Evolutionary conservation across 2,329 filamentous ascomycete species (phyloP).

Genomic region (Diaporthe nobilis): DNA sequence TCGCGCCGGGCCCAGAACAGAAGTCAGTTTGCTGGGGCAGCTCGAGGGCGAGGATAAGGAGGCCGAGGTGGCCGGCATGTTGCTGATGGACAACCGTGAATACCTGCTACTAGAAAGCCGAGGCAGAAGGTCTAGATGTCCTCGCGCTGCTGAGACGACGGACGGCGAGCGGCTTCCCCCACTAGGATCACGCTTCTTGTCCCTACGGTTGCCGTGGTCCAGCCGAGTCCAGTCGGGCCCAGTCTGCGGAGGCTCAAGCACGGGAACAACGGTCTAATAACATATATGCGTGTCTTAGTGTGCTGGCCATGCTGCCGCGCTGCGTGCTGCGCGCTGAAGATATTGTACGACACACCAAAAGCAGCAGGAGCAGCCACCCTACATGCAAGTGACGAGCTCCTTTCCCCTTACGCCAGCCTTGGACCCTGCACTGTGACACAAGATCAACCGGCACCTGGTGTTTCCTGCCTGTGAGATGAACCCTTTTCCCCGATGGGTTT

Average conservation of each 20-base stretch:
- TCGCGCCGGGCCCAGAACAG: background rate
- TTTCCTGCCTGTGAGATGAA: background rate
- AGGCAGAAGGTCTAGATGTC: background rate
- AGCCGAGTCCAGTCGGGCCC: background rate
- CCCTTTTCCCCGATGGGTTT: background rate
- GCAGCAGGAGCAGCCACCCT: background rate
- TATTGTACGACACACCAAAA: background rate
- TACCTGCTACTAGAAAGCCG: background rate
- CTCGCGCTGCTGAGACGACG: background rate
- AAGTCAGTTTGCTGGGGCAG: background rate
- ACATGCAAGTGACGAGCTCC: background rate
- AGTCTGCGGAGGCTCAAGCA: background rate
- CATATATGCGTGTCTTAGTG: background rate
- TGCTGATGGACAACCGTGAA: background rate
- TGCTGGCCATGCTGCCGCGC: background rate
- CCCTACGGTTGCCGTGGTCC: background rate
- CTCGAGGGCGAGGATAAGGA: background rate
- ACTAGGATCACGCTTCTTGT: background rate
- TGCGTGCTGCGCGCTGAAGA: slow-evolving; percentile 4
- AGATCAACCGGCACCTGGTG: background rate
- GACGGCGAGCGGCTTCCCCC: background rate
- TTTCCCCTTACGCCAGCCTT: background rate
- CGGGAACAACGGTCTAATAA: background rate
- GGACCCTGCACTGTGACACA: background rate
- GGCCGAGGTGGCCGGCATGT: background rate